Evolutionary conservation across 1,284 basidiomycete species (phyloP).

Genomic region (Cutaneotrichosporon sp.): DNA sequence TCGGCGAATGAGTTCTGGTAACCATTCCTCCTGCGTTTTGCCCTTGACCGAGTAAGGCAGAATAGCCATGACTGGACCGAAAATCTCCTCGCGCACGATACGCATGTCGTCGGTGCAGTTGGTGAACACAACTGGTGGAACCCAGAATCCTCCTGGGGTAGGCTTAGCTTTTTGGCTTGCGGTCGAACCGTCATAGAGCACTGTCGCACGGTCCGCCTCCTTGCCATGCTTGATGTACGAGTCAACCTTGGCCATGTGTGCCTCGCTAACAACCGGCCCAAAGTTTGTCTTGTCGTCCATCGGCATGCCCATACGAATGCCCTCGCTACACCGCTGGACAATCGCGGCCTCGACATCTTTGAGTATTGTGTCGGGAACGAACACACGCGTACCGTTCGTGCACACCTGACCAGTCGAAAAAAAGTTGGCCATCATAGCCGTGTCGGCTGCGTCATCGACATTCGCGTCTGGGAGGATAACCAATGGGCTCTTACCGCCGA

Average conservation of each 20-base stretch:
- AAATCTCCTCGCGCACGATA: constrained; percentile 47
- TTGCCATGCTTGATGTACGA: constrained; percentile 14
- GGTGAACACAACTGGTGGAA: constrained; percentile 43
- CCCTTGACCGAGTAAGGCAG: constrained; percentile 45
- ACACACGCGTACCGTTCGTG: constrained; percentile 20
- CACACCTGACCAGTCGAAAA: constrained; percentile 17
- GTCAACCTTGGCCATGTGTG: constrained; percentile 14
- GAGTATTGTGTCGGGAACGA: constrained; percentile 13
- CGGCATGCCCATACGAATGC: constrained; percentile 16
- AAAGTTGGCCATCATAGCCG: constrained; percentile 21
- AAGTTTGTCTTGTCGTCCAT: constrained; percentile 16
- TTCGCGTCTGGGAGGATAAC: constrained; percentile 17
- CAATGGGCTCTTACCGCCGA: constrained; percentile 19
- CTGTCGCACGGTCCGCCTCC: constrained; percentile 14
- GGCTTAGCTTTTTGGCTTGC: constrained; percentile 6
- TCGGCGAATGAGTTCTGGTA: constrained; percentile 54
- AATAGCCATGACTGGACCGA: constrained; percentile 50
- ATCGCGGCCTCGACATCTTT: constrained; percentile 7
- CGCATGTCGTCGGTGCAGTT: constrained; percentile 38
- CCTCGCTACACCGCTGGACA: constrained; percentile 12
- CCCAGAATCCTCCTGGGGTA: constrained; percentile 23
- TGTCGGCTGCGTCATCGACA: constrained; percentile 17
- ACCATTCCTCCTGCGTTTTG: constrained; percentile 2
- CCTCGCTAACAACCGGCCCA: constrained; percentile 15
- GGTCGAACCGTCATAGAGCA: constrained; percentile 13